These are phyloP conservation scores for Stentor roeselii DNA, from an alignment of 73 alveolate genomes.

Conservation along the genomic window DNA sequence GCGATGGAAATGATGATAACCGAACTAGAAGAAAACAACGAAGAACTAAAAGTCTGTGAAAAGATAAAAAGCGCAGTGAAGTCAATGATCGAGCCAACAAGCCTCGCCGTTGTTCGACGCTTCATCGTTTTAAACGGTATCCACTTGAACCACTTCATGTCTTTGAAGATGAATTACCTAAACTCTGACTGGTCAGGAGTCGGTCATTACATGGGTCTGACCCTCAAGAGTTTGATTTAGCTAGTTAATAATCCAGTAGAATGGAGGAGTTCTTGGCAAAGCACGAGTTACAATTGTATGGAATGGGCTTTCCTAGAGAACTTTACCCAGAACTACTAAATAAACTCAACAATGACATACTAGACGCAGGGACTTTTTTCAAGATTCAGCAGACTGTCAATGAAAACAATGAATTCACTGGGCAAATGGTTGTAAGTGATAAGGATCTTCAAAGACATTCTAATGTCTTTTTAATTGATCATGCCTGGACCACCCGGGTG, in stretches of 20 bases:
- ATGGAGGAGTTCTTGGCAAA: constrained; percentile 53
- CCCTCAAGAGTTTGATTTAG: no score
- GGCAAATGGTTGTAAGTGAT: constrained; percentile 32
- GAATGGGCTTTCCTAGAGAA: constrained; percentile 72
- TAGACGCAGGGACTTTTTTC: constrained; percentile 78
- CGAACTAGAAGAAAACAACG: not conserved
- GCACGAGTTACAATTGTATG: constrained; percentile 70
- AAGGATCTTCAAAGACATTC: constrained; percentile 52
- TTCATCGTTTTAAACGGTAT: not conserved
- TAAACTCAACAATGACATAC: constrained; percentile 70
- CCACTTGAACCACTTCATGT: not conserved
- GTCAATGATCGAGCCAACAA: not conserved
- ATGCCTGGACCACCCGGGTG: constrained; percentile 90
- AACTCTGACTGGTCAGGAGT: not conserved
- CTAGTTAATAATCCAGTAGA: no score
- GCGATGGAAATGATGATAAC: not conserved
- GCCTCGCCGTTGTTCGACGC: not conserved
- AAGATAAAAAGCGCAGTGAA: not conserved
- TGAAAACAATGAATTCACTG: constrained; percentile 57
- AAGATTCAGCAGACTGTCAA: constrained; percentile 74
- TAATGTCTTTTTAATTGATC: constrained; percentile 84
- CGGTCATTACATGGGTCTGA: not conserved
- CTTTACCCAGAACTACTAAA: constrained; percentile 49
- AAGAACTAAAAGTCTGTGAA: not conserved
- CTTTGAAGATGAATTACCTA: not conserved